Conservation (phyloP, 192 early-diverging fungal species). For the Geranomyces michiganensis region DNA sequence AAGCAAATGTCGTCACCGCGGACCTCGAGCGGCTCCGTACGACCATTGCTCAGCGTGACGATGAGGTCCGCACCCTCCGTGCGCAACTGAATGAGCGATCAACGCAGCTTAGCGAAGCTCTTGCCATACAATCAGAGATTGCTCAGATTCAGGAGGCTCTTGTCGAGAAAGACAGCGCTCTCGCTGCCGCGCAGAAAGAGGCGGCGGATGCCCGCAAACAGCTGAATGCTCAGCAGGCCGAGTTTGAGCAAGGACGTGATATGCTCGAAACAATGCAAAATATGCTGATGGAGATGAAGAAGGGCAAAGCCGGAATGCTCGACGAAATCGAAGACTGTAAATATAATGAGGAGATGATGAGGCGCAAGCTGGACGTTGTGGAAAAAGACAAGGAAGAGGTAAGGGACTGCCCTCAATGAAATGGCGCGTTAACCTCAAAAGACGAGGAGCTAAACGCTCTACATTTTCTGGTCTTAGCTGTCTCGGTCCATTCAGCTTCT, state of each 20-base stretch:
- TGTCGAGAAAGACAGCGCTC: conserved; percentile 32
- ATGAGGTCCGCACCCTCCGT: conserved; percentile 18
- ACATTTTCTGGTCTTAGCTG: background rate
- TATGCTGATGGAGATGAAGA: conserved; percentile 48
- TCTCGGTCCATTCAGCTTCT: background rate
- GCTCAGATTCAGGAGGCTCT: conserved; percentile 35
- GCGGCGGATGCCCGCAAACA: conserved; percentile 16
- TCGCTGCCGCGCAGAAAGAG: conserved; percentile 19
- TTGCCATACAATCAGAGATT: conserved; percentile 16
- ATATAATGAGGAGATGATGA: conserved; percentile 36
- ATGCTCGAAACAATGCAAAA: conserved; percentile 47
- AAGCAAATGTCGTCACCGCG: background rate
- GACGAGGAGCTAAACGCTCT: background rate
- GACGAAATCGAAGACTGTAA: conserved; percentile 50
- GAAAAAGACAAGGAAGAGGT: conserved; percentile 41
- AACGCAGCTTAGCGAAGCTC: conserved; percentile 28
- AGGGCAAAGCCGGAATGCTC: conserved; percentile 42
- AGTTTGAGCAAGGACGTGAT: conserved; percentile 24
- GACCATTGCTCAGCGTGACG: conserved; percentile 19
- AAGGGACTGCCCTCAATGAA: background rate
- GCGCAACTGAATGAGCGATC: conserved; percentile 30
- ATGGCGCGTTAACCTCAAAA: no score
- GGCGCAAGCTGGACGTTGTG: conserved; percentile 33
- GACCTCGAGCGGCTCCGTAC: conserved; percentile 31
- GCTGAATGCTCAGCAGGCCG: conserved; percentile 26